A percentile compares a stretch with the other conserved stretches of the same genome.
Conservation (phyloP, 176 grass and related monocot genomes). For the Avena atlantica region DNA sequence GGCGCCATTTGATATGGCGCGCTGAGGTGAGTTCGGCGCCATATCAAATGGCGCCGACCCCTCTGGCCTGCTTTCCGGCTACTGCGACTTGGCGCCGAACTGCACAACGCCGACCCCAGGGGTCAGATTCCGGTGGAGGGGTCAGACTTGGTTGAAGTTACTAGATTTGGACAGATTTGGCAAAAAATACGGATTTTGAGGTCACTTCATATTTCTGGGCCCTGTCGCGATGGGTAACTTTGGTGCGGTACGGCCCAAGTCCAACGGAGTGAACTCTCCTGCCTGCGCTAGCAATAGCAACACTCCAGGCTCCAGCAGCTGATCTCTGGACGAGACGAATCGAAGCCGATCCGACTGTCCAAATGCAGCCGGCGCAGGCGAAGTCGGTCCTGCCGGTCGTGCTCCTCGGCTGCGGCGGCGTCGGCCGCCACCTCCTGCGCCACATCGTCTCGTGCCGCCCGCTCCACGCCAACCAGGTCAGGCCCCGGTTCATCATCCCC, state of each 20-base stretch:
- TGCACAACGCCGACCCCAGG: too few relatives aligned
- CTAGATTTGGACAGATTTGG: too few relatives aligned
- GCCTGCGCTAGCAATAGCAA: background rate
- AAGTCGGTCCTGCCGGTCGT: constrained; percentile 64
- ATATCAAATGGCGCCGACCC: too few relatives aligned
- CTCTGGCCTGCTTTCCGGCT: too few relatives aligned
- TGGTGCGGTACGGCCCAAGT: background rate
- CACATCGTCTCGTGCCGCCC: constrained; percentile 72
- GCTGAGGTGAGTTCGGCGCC: too few relatives aligned
- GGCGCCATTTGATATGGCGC: too few relatives aligned
- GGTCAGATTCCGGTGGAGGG: too few relatives aligned
- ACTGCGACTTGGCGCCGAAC: too few relatives aligned
- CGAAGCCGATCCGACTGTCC: constrained; percentile 27
- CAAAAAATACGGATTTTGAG: background rate
- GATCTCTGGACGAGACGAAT: constrained; percentile 1
- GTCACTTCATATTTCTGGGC: background rate
- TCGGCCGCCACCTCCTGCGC: constrained; percentile 81
- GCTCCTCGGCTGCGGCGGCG: constrained; percentile 88
- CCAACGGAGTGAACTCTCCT: background rate
- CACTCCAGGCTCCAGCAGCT: constrained; percentile 4
- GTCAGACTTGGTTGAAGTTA: too few relatives aligned
- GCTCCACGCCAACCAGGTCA: constrained; percentile 73
- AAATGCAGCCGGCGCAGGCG: constrained; percentile 31
- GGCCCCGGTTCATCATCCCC: background rate
- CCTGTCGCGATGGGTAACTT: background rate